Base-by-base conservation (phyloP, 1,139 yeast species). In the Pichia sp. region DNA sequence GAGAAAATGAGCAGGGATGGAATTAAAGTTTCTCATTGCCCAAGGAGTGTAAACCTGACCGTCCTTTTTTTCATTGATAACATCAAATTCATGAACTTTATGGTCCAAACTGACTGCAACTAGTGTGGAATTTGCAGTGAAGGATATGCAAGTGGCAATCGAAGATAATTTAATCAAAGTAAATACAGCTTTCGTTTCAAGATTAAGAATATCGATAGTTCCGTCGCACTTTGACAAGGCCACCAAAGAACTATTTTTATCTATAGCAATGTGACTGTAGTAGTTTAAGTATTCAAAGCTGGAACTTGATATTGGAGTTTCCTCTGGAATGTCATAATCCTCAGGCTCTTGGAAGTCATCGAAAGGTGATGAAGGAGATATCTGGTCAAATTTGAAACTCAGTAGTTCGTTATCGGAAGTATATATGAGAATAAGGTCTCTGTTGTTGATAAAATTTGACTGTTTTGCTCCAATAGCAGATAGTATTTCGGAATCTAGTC, bases 1-100 rank as follows among this genome's bases (percentile, higher is more conserved):
- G 31, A 76, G 67, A 57, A 87, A 82, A 58, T 83, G 82, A 41
- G 73, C 73, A 4, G 98, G 97, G 57, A 91, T 70, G 51, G 79
- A 74, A 52, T 86, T 95, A 22, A 89, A 78, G 68, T 89, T 89
- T 51, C 78, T 73, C 59, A 81, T 80, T 8, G 96, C 84, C 99
- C 99, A 93, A 7, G 78, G 64, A 0, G 96, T 85, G 44, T 62
- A 60, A 28, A 63, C 59, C 16, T 56, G 53, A 9, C 55, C 55
- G 8, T 65, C 58, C 16, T 57, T 58, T 6, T 52, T 46, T 9
- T 45, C 31, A 36, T 54, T 51, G 12, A 48, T 21, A n/a, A 73
- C 62, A 46, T 75, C 72, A 60, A 88, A 85, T 68, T 91, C 97
- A 56, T 78, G 78, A 25, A 93, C 68, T 60, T 80, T 83, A 66